Percentiles rank a stretch among this genome's conserved stretches.
Conservation (phyloP, 495 filamentous ascomycete species). For the Rusavskia elegans region DNA sequence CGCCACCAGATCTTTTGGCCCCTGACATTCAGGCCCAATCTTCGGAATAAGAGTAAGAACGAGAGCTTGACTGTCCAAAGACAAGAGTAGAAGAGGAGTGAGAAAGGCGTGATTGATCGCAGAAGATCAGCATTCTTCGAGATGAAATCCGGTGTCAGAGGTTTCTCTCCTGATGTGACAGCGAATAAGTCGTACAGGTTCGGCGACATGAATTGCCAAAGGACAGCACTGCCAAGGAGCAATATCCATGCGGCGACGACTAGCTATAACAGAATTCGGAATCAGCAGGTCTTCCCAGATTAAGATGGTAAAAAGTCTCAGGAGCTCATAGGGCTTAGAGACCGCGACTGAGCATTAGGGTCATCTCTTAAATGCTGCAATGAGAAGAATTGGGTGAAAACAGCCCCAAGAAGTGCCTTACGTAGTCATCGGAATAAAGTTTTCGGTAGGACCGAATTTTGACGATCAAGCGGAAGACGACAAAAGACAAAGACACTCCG, state of each 20-base stretch:
- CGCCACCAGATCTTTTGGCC: slow-evolving; percentile 7
- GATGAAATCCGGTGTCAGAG: neutral
- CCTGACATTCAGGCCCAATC: slow-evolving; percentile 1
- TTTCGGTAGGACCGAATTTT: slow-evolving; percentile 10
- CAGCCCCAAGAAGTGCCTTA: no score
- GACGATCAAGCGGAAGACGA: slow-evolving; percentile 13
- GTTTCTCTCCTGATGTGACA: neutral
- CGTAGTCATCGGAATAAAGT: slow-evolving; percentile 13
- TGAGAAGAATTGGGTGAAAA: no score
- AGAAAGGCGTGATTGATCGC: neutral
- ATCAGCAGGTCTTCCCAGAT: no score
- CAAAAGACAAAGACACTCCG: slow-evolving; percentile 11
- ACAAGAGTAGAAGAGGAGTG: slow-evolving; percentile 11
- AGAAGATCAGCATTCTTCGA: neutral
- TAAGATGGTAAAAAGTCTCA: no score
- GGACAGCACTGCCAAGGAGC: slow-evolving; percentile 9
- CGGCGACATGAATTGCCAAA: slow-evolving; percentile 9
- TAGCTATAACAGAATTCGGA: neutral
- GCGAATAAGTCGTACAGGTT: neutral
- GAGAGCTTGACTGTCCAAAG: slow-evolving; percentile 16
- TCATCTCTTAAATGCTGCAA: no score
- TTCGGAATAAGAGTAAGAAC: slow-evolving; percentile 13
- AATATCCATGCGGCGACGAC: slow-evolving; percentile 14
- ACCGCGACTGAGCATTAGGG: no score
- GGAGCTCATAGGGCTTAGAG: no score